phyloP scores from a whole-genome alignment of 2,329 filamentous ascomycete genomes.

The Mycosphaerella sp. region DNA sequence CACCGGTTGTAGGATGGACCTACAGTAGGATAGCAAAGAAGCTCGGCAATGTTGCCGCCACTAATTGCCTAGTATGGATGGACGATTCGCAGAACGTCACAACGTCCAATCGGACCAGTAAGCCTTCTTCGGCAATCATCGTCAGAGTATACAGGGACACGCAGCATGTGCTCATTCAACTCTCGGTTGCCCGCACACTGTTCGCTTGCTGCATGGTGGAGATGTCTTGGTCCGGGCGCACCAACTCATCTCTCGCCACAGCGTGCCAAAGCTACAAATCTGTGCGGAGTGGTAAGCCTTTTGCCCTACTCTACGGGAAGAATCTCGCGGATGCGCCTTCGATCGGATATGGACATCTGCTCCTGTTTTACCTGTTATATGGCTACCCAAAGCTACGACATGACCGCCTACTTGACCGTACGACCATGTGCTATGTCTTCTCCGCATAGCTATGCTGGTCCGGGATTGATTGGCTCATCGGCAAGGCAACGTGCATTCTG shows the following conservation, averaged over 20 bases:
- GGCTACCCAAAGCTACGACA: not conserved
- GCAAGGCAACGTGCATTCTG: not conserved
- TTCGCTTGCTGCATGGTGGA: not conserved
- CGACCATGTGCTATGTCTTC: not conserved
- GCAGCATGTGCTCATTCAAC: no score
- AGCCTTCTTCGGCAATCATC: no score
- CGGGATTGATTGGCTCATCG: not conserved
- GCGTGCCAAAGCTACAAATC: not conserved
- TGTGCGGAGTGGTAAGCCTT: not conserved
- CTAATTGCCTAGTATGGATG: no score
- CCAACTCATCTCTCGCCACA: not conserved
- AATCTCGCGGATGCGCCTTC: slow-evolving; percentile 3
- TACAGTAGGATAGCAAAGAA: no score
- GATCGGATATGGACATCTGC: not conserved
- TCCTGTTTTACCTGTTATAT: not conserved
- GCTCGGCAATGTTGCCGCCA: no score
- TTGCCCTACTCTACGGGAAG: slow-evolving; percentile 1
- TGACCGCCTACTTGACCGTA: not conserved
- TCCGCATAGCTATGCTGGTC: not conserved
- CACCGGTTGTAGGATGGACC: no score
- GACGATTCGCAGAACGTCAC: no score
- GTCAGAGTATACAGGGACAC: no score
- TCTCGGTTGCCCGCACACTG: no score
- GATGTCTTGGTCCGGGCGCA: not conserved
- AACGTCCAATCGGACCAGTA: no score